Percentiles rank a stretch among this genome's conserved stretches.
Evolutionary conservation across 192 early-diverging fungal species (phyloP).

Genomic region (Coemansia sp.): DNA sequence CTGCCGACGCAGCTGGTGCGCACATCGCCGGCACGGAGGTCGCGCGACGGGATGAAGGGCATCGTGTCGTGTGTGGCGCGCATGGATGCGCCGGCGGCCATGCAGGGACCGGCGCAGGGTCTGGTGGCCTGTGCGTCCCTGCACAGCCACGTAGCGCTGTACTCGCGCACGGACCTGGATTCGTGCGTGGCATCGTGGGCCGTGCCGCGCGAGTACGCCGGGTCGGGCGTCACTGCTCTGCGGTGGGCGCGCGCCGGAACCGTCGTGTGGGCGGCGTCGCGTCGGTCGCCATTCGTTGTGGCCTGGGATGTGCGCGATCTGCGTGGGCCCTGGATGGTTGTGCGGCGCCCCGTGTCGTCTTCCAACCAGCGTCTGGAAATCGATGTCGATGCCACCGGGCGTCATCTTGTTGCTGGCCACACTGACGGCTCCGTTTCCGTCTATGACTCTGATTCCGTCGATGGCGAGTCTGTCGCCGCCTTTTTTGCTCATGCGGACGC

Average conservation of each 20-base stretch:
- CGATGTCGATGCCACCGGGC: constrained; percentile 65
- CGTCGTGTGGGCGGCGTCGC: constrained; percentile 67
- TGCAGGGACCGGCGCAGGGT: constrained; percentile 30
- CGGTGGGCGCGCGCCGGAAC: constrained; percentile 68
- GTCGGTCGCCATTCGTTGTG: constrained; percentile 60
- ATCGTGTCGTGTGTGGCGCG: constrained; percentile 73
- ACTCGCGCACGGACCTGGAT: constrained; percentile 52
- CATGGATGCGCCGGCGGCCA: constrained; percentile 16
- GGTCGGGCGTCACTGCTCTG: constrained; percentile 58
- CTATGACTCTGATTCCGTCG: constrained; percentile 1
- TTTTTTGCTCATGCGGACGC: constrained; percentile 53
- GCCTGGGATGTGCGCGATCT: constrained; percentile 84
- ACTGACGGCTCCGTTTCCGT: constrained; percentile 15
- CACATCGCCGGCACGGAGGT: constrained; percentile 64
- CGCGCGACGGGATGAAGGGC: constrained; percentile 74
- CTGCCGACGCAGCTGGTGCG: constrained; percentile 47
- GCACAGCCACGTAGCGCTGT: constrained; percentile 66
- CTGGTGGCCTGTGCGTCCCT: constrained; percentile 77
- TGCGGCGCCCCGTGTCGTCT: constrained; percentile 60
- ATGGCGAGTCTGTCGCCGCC: not conserved
- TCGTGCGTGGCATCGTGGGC: constrained; percentile 17
- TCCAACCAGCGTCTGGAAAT: constrained; percentile 70
- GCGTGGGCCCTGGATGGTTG: constrained; percentile 57
- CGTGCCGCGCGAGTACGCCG: constrained; percentile 49
- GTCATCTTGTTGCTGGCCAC: constrained; percentile 64